These are phyloP conservation scores for Eimeria acervulina DNA, from an alignment of 169 alveolate species.

Conservation along the genomic window DNA sequence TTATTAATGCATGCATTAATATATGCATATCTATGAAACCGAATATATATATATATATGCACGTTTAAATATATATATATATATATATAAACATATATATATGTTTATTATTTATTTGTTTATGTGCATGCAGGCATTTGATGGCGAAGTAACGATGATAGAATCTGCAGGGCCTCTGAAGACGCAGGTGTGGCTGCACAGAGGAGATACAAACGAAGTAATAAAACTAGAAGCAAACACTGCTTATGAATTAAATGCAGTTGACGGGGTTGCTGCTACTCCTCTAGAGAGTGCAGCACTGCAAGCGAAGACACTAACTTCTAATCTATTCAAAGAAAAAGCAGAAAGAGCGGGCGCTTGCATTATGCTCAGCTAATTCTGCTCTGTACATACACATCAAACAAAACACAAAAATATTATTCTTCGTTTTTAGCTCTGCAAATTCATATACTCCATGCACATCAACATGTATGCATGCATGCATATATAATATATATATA, in stretches of 20 bases:
- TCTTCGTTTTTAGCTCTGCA: too few species aligned
- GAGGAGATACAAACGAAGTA: conserved; percentile 25
- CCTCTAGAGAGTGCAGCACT: conserved; percentile 25
- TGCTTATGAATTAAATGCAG: conserved; percentile 49
- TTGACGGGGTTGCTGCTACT: conserved; percentile 46
- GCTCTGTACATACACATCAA: too few species aligned
- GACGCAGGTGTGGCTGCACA: conserved; percentile 51
- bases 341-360: conserved; percentile 65
- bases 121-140: conserved; percentile 19
- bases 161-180: conserved; percentile 44
- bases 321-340: conserved; percentile 29
- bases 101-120: too few species aligned
- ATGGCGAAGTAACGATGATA: conserved; percentile 68
- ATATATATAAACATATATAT: too few species aligned
- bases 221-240: conserved; percentile 33
- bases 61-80: too few species aligned
- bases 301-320: conserved; percentile 43
- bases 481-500: too few species aligned
- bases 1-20: too few species aligned
- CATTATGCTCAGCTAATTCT: neutral
- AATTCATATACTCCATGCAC: too few species aligned
- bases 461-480: too few species aligned
- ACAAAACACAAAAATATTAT: too few species aligned
- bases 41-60: neutral
- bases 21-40: neutral